Base-by-base conservation (phyloP, 306 rosid genomes). In the Quercus mongolica region DNA sequence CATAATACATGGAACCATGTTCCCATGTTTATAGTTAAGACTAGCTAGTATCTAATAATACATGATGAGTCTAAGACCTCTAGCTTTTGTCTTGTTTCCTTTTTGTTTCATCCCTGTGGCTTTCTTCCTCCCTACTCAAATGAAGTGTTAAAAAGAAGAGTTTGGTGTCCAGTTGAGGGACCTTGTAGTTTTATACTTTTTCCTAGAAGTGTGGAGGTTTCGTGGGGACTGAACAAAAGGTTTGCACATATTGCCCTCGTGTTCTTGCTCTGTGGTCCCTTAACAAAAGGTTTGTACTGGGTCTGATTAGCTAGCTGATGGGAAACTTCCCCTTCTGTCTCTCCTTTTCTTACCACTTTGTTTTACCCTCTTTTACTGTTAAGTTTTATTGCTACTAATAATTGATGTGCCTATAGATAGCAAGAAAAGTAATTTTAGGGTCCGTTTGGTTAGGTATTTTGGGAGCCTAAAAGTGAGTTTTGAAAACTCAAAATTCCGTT, bases 171-270 rank as follows among this genome's bases (percentile, higher is more conserved):
- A 79, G 73, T 64, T 33, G 14, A 7, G 56, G 81, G 87, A 72
- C 81, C 84, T 56, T 63, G 59, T 71, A 56, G n/a, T 51, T 54
- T 51, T 9, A 15, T 52, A 51, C n/a, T 38, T 73, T 72, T 69
- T 69, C 57, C 56, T 38, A 25, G 13, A 59, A 55, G 21, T 63
- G 78, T 54, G 87, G 84, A 76, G 67, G 41, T 72, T 83, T 79
- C 84, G 67, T 71, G 41, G 15, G 71, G 74, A 21, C 68, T n/a
- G 11, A 4, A 69, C 23, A 73, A 56, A 25, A 23, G 46, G 68
- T 31, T 28, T 67, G 56, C 52, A 28, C 38, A 9, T 14, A 56
- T 25, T 13, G 54, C 17, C 7, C 44, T 63, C 46, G 81, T 74
- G 64, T 21, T 35, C 54, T 71, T 61, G 20, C 28, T 41, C 41